Evolutionary conservation across 306 rosid species (phyloP).

Genomic region (Gastrolobium bilobum): DNA sequence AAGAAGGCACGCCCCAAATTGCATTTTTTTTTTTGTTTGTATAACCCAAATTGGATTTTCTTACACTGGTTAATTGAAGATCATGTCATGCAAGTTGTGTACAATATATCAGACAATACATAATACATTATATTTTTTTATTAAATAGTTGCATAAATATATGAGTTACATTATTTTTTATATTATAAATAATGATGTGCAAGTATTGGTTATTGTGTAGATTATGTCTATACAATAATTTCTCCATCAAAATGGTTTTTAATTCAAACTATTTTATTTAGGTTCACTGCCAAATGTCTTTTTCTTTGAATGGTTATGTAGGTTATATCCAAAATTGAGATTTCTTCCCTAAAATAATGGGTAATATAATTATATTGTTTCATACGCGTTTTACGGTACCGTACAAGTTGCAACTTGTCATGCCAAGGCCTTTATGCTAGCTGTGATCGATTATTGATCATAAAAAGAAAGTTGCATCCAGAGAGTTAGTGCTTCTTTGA

Average conservation of each 20-base stretch:
- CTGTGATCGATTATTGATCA: background rate
- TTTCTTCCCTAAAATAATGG: background rate
- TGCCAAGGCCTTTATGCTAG: background rate
- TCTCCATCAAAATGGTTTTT: background rate
- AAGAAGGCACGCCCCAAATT: slow-evolving; percentile 17
- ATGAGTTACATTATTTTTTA: background rate
- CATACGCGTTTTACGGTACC: background rate
- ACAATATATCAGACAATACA: too few species aligned
- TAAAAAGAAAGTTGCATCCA: background rate
- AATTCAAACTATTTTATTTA: slow-evolving; percentile 3
- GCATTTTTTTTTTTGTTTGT: too few species aligned
- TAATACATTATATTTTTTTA: too few species aligned
- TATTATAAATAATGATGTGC: background rate
- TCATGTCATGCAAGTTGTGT: background rate
- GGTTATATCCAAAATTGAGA: background rate
- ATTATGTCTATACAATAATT: background rate
- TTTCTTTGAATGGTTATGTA: slow-evolving; percentile 45
- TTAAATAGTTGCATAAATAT: background rate
- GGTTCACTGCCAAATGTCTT: slow-evolving; percentile 22
- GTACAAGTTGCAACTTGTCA: background rate
- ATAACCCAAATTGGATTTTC: slow-evolving; percentile 37
- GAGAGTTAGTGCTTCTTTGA: too few species aligned
- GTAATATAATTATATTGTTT: background rate
- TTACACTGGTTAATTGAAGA: background rate
- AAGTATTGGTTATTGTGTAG: background rate